Evolutionary conservation across 208 protist species (phyloP).

Genomic region (Herpetomonas tarakana): DNA sequence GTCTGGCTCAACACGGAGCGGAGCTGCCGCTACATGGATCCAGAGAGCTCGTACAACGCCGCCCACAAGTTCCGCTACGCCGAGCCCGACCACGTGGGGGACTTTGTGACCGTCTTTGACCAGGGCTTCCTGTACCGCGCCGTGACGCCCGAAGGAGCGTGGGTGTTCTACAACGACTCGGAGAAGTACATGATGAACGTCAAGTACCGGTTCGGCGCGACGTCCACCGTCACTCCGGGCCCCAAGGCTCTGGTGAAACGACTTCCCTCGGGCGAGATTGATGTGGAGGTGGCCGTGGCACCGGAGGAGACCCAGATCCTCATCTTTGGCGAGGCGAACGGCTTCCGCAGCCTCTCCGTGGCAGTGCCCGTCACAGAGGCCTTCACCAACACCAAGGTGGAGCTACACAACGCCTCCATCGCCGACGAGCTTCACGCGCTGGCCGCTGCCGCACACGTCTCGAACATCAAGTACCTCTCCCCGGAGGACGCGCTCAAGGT

Average conservation of each 20-base stretch:
- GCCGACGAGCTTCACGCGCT: neutral
- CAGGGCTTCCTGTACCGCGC: slow-evolving; percentile 42
- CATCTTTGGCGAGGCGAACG: slow-evolving; percentile 33
- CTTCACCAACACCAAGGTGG: slow-evolving; percentile 8
- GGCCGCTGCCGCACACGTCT: neutral
- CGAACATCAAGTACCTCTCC: neutral
- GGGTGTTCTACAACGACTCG: slow-evolving; percentile 80
- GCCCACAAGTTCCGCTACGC: slow-evolving; percentile 20
- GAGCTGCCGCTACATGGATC: slow-evolving; percentile 22
- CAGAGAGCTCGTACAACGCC: neutral
- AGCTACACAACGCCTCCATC: slow-evolving; percentile 1
- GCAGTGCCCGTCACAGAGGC: slow-evolving; percentile 18
- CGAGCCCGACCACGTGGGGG: slow-evolving; percentile 10
- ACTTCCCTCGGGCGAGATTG: slow-evolving; percentile 18
- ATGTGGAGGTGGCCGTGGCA: slow-evolving; percentile 27
- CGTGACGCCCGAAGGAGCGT: slow-evolving; percentile 31
- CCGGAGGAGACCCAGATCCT: slow-evolving; percentile 55
- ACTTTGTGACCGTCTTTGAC: slow-evolving; percentile 25
- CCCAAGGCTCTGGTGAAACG: slow-evolving; percentile 12
- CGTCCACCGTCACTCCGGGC: slow-evolving; percentile 22
- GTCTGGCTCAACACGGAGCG: slow-evolving; percentile 20
- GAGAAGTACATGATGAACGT: slow-evolving; percentile 57
- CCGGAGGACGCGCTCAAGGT: slow-evolving; percentile 17
- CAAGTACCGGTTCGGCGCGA: slow-evolving; percentile 33
- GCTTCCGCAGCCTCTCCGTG: slow-evolving; percentile 23